Evolutionary conservation across 2,329 filamentous ascomycete species (phyloP).

Genomic region (Teratosphaeriaceae sp.): DNA sequence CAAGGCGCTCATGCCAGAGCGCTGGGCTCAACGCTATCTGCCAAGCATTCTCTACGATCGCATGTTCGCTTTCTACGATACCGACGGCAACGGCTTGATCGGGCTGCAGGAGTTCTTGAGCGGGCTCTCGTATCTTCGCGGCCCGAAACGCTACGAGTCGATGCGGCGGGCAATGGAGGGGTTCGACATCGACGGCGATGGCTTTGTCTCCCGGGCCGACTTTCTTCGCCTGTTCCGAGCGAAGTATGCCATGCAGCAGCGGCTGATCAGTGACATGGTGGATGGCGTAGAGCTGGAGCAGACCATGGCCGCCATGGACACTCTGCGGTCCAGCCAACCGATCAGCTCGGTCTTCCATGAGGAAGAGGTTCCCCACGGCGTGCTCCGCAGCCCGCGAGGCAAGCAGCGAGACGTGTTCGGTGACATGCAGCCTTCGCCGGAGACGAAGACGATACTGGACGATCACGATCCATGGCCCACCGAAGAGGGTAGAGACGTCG

Average conservation of each 20-base stretch:
- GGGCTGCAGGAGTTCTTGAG: constrained; percentile 87
- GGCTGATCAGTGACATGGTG: constrained; percentile 77
- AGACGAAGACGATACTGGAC: constrained; percentile 51
- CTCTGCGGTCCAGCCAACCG: constrained; percentile 38
- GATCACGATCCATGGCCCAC: constrained; percentile 40
- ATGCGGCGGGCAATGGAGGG: constrained; percentile 72
- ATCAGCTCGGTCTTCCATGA: constrained; percentile 40
- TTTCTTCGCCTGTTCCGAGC: constrained; percentile 88
- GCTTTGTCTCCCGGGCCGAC: constrained; percentile 76
- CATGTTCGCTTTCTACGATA: constrained; percentile 95
- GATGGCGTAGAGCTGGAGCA: constrained; percentile 71
- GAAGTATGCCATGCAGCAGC: constrained; percentile 84
- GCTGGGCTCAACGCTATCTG: constrained; percentile 63
- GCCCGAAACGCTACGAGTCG: constrained; percentile 56
- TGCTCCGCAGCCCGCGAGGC: constrained; percentile 17
- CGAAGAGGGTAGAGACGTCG: neutral
- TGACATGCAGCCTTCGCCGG: constrained; percentile 21
- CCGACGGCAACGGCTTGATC: constrained; percentile 80
- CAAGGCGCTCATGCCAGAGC: constrained; percentile 62
- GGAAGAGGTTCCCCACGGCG: constrained; percentile 28
- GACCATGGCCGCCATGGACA: constrained; percentile 40
- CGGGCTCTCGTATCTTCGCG: constrained; percentile 62
- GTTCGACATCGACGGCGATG: constrained; percentile 86
- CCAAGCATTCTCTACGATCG: constrained; percentile 92
- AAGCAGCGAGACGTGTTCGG: constrained; percentile 30